Base-by-base conservation (phyloP, 2,329 filamentous ascomycete genomes). In the Emergomyces orientalis region DNA sequence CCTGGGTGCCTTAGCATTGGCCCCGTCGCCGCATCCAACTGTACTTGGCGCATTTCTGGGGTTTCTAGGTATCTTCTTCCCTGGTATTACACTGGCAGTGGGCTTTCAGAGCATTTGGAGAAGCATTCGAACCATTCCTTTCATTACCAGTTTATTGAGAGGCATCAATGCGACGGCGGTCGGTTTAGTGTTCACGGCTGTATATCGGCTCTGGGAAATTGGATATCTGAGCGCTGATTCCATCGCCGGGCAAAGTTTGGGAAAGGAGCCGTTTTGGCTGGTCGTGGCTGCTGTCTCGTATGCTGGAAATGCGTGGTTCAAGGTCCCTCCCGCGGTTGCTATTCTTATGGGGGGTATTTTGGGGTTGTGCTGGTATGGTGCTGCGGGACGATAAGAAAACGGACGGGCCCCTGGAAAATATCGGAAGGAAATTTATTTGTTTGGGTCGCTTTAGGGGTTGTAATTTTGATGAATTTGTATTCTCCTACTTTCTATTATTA, bases 201-300 rank as follows among this genome's bases (percentile, higher is more conserved):
- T 88, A 0, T 87, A 87, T 65, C 75, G 84, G 2, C 72, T 87
- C 8, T 86, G 83, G 82, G 78, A 85, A 72, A 82, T 87, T 67
- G 85, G 85, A 0, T 86, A 80, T 64, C 72, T 88, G 6, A 82
- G 81, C 14, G 73, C 80, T 27, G 74, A 75, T 0, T 79, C 77
- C 22, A 74, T 76, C 62, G 69, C 69, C 1, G 85, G 85, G 0
- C 79, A 76, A 56, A 84, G 81, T 66, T 69, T 87, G 54, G 84
- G 75, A 0, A 76, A 79, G 45, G 84, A 87, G 64, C 83, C 85
- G 0, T 87, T 84, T 83, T 87, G 84, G 82, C 79, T 87, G 22
- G 83, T 86, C 3, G 79, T 86, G 1, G 80, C 84, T 1, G 81
- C 82, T 72, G 65, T 77, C 6, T 76, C 74, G 27, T 83, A 79